Evolutionary conservation across 2,329 filamentous ascomycete species (phyloP), one percentile per base, ranked within the genome.

Genomic region (Fusarium sp.): DNA sequence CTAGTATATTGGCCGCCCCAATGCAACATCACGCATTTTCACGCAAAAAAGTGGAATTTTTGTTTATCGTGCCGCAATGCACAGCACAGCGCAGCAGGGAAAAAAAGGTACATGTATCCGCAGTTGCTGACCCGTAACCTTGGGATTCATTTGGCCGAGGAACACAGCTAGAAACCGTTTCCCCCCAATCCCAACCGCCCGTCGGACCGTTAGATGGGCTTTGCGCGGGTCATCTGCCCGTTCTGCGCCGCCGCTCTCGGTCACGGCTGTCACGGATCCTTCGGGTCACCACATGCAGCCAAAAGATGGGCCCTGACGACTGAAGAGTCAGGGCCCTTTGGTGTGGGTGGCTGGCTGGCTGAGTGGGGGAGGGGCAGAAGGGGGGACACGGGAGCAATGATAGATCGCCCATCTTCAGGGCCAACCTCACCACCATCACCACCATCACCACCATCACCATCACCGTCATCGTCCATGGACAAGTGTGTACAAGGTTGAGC

Each of bases 181-280:
- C 45, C 33, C 33, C 24, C 48, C 48, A 29, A n/a, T 33, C 57
- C 24, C 41, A 62, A 56, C 59, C 39, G 67, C 29, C 39, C 41
- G 58, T 48, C 10, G 31, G 41, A 52, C 59, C 59, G 31, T 62
- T 27, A 18, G 31, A 52, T 22, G 35, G 37, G 41, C 64, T 33
- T 33, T 43, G 37, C 54, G 54, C 60, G 57, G 52, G 72, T 76
- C 75, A 75, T 75, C 33, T 67, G 68, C 64, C 45, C 41, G 48
- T 27, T 50, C 33, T 54, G 45, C 50, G 57, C 60, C 52, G 43
- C 68, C 52, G 20, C 43, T 52, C 43, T 50, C 43, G 43, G 60
- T 54, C 62, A 63, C 61, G 48, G 67, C 71, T 76, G 72, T 65
- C 76, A 74, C 76, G 76, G 73, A 72, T 78, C 74, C 69, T 66